Evolutionary conservation across 2,329 filamentous ascomycete genomes (phyloP), one percentile per base, ranked within the genome.

Genomic region (Dothideomycetes sp.): DNA sequence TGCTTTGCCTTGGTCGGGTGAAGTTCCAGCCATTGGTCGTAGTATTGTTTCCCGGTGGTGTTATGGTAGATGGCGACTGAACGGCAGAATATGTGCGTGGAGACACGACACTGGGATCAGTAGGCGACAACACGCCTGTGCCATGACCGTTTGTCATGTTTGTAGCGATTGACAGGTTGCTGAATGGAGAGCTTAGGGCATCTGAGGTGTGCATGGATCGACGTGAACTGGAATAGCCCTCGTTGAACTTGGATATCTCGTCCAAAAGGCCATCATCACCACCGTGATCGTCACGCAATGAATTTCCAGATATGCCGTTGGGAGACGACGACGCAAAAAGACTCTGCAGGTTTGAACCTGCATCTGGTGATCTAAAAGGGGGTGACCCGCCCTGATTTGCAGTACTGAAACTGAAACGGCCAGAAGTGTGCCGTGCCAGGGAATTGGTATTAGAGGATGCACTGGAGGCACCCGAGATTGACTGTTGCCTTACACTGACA

Each of bases 251-350:
- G 53, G 32, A 84, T 69, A 0, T 81, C 77, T 86, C 78, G 42
- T 81, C 80, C 34, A 86, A 66, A n/a, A 87, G 66, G 49, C 79
- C 73, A 36, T 86, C 81, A 46, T 82, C 77, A 19, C 74, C 76
- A 12, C 72, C 70, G 52, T 80, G 75, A 50, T 81, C 75, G 47
- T 75, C 80, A 58, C 87, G 87, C 37, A 86, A 65, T 3, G 77
- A 74, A 59, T 85, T 86, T 49, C 82, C 79, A 3, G 75, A 73
- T 29, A 75, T 67, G 38, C 81, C 75, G 52, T 79, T 81, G 31
- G 81, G 81, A 4, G 81, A 85, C 49, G 82, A 80, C 1, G 80
- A 76, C 10, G 79, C 81, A 60, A 85, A 87, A 18, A 84, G 61
- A 45, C 66, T 77, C 47, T 79, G 75, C 49, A 76, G 76, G 43